Percentiles rank a stretch among this genome's conserved stretches.
phyloP scores from a whole-genome alignment of 805 yeast genomes.

The Brettanomyces nanus region DNA sequence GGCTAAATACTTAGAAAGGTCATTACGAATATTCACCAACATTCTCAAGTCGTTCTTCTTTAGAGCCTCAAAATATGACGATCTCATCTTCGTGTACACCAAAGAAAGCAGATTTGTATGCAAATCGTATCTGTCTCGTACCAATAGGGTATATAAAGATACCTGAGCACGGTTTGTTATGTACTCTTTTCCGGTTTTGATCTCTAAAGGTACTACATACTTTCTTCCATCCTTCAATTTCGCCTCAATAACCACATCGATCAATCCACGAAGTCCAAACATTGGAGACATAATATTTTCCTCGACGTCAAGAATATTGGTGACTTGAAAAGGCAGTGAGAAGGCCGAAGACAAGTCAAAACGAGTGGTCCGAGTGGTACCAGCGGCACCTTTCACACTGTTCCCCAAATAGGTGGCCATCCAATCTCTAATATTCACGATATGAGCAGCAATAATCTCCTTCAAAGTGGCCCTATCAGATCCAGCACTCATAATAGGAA shows the following conservation, averaged over 20 bases:
- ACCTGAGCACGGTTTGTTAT: conserved; percentile 81
- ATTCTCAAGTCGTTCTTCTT: conserved; percentile 51
- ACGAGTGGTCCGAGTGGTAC: neutral
- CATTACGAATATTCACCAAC: conserved; percentile 65
- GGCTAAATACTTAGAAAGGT: conserved; percentile 50
- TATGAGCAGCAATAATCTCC: conserved; percentile 36
- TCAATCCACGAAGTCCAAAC: conserved; percentile 81
- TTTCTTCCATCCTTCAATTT: conserved; percentile 32
- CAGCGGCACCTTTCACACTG: neutral
- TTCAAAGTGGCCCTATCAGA: conserved; percentile 37
- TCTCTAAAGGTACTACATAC: conserved; percentile 70
- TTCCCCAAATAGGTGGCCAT: conserved; percentile 32
- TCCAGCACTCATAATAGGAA: conserved; percentile 48
- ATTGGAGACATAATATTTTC: conserved; percentile 89
- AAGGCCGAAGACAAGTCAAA: conserved; percentile 3
- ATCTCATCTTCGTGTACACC: conserved; percentile 62
- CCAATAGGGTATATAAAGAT: conserved; percentile 66
- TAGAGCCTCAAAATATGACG: conserved; percentile 32
- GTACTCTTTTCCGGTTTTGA: conserved; percentile 73
- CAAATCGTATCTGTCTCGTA: conserved; percentile 71
- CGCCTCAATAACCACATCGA: conserved; percentile 80
- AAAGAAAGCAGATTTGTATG: conserved; percentile 58
- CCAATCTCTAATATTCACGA: conserved; percentile 48
- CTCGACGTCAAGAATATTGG: conserved; percentile 72
- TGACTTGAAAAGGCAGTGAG: conserved; percentile 34